Base-by-base conservation (phyloP, 495 filamentous ascomycete genomes). In the Penicillium angulare region DNA sequence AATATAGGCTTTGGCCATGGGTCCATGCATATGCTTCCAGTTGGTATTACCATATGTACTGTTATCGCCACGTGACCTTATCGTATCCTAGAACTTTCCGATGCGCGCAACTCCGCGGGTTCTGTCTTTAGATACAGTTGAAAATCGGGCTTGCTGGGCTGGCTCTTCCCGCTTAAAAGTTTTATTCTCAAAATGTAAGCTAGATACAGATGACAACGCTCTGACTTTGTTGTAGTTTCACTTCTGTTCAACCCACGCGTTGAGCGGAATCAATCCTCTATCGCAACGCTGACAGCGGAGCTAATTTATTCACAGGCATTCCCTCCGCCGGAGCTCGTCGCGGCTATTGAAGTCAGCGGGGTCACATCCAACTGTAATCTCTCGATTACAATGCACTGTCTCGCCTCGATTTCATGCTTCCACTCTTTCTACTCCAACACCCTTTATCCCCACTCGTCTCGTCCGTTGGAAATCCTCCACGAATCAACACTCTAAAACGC, bases 251-350 rank as follows among this genome's bases (percentile, higher is more conserved):
- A n/a, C n/a, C n/a, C n/a, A n/a, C n/a, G n/a, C n/a, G n/a, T n/a
- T n/a, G n/a, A n/a, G n/a, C n/a, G n/a, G n/a, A n/a, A n/a, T n/a
- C n/a, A n/a, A n/a, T n/a, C n/a, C n/a, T n/a, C n/a, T n/a, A n/a
- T n/a, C n/a, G n/a, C n/a, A n/a, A n/a, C n/a, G n/a, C n/a, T n/a
- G 22, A 42, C 26, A 35, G 5, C 27, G 13, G 17, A 13, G 39
- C 56, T 65, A 47, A 65, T 27, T n/a, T 7, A 24, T 32, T 50
- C 8, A 18, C 18, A 78, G 75, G 75, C 57, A 76, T 52, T 68
- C 49, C 45, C 55, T 77, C 54, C 80, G 81, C 48, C 78, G 79
- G 56, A 76, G 76, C 41, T 78, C 80, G 57, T 67, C 79, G 39
- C 76, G 84, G 48, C 78, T 83, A 23, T 68, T 80, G 21, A 27